phyloP scores from a whole-genome alignment of 352 stramenopile genomes.

The Pythium aphanidermatum region DNA sequence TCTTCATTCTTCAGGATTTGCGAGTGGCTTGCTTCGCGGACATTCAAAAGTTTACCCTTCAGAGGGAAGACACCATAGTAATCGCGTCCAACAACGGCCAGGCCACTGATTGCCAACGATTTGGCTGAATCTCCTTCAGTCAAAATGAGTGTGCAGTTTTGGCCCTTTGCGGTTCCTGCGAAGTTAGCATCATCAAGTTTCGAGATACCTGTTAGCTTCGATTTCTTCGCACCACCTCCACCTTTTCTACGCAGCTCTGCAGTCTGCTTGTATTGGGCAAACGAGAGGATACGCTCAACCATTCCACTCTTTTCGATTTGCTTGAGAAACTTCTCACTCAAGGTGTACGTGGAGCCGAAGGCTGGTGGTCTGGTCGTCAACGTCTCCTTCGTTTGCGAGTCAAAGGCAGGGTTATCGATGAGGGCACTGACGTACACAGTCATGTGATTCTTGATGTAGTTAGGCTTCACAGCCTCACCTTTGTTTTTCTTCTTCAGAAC shows the following conservation, averaged over 20 bases:
- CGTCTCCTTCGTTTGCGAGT: slow-evolving; percentile 98
- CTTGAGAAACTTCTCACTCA: slow-evolving; percentile 88
- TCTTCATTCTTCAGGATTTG: slow-evolving; percentile 98
- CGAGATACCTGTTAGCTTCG: slow-evolving; percentile 86
- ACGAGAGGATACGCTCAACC: slow-evolving; percentile 88
- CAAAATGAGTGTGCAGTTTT: slow-evolving; percentile 97
- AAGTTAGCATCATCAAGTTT: slow-evolving; percentile 98
- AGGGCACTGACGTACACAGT: slow-evolving; percentile 95
- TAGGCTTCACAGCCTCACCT: slow-evolving; percentile 89
- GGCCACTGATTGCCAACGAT: slow-evolving; percentile 93
- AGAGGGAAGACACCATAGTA: slow-evolving; percentile 98
- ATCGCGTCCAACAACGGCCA: slow-evolving; percentile 94
- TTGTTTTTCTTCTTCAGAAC: slow-evolving; percentile 95
- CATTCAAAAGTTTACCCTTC: slow-evolving; percentile 98
- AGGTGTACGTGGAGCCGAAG: slow-evolving; percentile 84
- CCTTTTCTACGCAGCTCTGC: slow-evolving; percentile 88
- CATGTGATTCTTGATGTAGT: slow-evolving; percentile 95
- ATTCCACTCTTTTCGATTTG: slow-evolving; percentile 87
- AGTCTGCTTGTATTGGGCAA: slow-evolving; percentile 90
- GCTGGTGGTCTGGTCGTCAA: slow-evolving; percentile 84
- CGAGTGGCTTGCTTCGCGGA: slow-evolving; percentile 96
- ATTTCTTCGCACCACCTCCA: slow-evolving; percentile 69
- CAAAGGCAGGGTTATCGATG: slow-evolving; percentile 97
- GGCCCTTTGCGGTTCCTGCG: slow-evolving; percentile 86
- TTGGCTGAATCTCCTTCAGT: slow-evolving; percentile 99